These are phyloP conservation scores for Meyerozyma guilliermondii DNA, from an alignment of 1,139 yeast genomes.

Conservation along the genomic window DNA sequence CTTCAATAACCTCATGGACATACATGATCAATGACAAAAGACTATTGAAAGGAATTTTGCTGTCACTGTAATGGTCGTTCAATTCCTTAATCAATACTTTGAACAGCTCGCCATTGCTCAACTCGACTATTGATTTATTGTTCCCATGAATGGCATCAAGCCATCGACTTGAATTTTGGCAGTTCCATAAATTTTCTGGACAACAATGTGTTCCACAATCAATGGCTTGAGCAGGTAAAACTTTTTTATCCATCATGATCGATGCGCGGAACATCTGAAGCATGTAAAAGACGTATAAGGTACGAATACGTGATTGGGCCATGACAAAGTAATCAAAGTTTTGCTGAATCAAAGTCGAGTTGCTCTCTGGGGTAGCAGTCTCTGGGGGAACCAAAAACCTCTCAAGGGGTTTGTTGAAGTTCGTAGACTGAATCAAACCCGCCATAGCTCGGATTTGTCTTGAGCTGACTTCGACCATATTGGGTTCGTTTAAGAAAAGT, in stretches of 20 bases:
- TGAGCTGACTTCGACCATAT: constrained; percentile 68
- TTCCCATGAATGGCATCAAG: constrained; percentile 15
- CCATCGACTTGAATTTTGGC: constrained; percentile 60
- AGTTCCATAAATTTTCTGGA: constrained; percentile 65
- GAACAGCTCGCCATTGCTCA: constrained; percentile 56
- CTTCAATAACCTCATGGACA: constrained; percentile 64
- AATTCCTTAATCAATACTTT: constrained; percentile 45
- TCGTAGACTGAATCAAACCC: constrained; percentile 72
- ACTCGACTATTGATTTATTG: constrained; percentile 35
- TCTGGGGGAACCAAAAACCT: constrained; percentile 55
- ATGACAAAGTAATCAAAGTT: constrained; percentile 72
- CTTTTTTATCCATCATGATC: constrained; percentile 57
- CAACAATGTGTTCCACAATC: constrained; percentile 74
- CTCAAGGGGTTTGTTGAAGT: constrained; percentile 67
- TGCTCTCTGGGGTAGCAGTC: constrained; percentile 6
- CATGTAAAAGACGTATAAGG: constrained; percentile 74
- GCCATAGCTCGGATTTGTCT: constrained; percentile 76
- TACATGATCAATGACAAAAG: constrained; percentile 64
- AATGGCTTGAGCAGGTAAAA: constrained; percentile 48
- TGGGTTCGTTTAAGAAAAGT: constrained; percentile 71
- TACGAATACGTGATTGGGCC: constrained; percentile 82
- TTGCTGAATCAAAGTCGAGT: constrained; percentile 24
- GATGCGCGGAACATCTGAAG: constrained; percentile 68
- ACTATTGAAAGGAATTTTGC: constrained; percentile 50
- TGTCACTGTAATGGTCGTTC: constrained; percentile 36